These are phyloP conservation scores for Isoetes engelmannii DNA, from an alignment of 83 land plant genomes.

Conservation along the genomic window DNA sequence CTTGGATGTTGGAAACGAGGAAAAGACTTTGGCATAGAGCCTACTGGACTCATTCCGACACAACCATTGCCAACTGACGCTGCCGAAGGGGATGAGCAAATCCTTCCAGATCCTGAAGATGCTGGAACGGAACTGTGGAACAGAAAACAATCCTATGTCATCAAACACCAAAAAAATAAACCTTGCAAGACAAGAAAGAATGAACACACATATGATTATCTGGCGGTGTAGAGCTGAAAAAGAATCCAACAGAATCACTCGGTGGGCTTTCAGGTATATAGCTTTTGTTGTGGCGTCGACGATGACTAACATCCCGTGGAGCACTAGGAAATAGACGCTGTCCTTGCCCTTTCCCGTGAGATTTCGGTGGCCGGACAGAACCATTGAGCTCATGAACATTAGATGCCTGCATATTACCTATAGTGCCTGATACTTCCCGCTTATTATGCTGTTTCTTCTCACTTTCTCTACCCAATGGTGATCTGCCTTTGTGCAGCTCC, in stretches of 20 bases:
- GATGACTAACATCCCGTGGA: constrained; percentile 39
- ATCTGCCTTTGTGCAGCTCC: constrained; percentile 19
- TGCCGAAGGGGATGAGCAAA: constrained; percentile 64
- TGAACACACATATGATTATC: constrained; percentile 67
- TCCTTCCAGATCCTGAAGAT: constrained; percentile 32
- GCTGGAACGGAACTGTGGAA: constrained; percentile 17
- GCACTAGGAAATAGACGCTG: constrained; percentile 69
- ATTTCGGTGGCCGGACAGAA: constrained; percentile 35
- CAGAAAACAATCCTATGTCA: background rate
- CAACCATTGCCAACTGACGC: constrained; percentile 32
- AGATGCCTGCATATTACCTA: too few species aligned
- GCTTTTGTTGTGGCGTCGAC: constrained; percentile 36
- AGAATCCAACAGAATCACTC: constrained; percentile 78
- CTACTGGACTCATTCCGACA: constrained; percentile 78
- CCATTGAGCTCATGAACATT: background rate
- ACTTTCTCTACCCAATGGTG: too few species aligned
- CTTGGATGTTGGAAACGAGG: constrained; percentile 97
- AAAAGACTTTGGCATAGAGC: constrained; percentile 82
- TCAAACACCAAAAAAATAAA: background rate
- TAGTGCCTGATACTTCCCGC: too few species aligned
- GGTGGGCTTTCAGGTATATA: constrained; percentile 80
- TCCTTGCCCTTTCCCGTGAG: constrained; percentile 44
- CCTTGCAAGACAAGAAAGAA: background rate
- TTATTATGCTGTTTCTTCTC: too few species aligned
- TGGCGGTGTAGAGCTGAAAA: constrained; percentile 87